phyloP scores from a whole-genome alignment of 225 moss, liverwort and hornwort genomes.

The Thuidium tamariscinum region DNA sequence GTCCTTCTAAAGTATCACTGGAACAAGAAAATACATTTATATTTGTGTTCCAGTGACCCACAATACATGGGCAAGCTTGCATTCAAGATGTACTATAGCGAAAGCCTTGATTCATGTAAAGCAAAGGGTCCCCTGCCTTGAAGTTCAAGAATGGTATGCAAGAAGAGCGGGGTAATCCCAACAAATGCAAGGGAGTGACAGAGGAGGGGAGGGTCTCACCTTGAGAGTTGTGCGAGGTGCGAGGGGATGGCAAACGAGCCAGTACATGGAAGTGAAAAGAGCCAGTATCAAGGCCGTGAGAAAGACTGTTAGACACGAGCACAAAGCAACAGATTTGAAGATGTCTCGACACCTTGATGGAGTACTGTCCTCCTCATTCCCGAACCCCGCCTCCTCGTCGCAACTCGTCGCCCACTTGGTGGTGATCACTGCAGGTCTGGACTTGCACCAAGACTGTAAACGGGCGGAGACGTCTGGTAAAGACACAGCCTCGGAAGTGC shows the following conservation, averaged over 20 bases:
- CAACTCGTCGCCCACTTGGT: conserved; percentile 7
- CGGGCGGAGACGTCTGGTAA: conserved; percentile 38
- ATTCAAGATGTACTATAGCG: not conserved
- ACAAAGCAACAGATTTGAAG: conserved; percentile 21
- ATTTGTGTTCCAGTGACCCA: not conserved
- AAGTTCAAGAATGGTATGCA: not conserved
- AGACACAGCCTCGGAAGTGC: conserved; percentile 36
- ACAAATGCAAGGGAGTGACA: not conserved
- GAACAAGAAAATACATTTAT: not conserved
- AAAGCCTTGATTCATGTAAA: not conserved
- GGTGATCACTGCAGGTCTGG: not conserved
- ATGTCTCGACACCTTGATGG: conserved; percentile 27
- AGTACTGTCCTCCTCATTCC: not conserved
- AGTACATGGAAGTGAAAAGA: conserved; percentile 38
- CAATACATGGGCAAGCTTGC: not conserved
- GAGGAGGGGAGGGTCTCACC: conserved; percentile 9
- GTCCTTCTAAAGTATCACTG: not conserved
- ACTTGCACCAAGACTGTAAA: conserved; percentile 41
- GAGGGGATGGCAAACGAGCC: conserved; percentile 42
- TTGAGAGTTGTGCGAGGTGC: conserved; percentile 39
- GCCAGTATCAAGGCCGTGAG: conserved; percentile 34
- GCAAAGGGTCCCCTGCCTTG: not conserved
- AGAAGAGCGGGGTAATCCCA: not conserved
- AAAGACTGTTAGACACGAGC: conserved; percentile 25
- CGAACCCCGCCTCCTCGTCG: conserved; percentile 36